Conservation (phyloP, 1,139 yeast genomes). For the Kluyveromyces sp. region DNA sequence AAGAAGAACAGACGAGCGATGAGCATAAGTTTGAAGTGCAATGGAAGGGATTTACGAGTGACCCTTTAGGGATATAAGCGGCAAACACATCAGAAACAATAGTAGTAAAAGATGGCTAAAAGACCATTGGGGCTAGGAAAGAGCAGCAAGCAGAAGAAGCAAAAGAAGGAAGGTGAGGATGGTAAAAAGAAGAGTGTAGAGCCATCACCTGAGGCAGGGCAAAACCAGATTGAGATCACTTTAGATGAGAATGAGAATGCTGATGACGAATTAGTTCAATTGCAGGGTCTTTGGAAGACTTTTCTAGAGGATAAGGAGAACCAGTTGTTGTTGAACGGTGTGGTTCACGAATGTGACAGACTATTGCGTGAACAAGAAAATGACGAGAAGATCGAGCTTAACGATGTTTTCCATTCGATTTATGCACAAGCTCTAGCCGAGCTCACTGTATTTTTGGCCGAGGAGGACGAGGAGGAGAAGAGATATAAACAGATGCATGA, state of each 20-base stretch:
- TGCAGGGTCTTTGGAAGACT: conserved; percentile 62
- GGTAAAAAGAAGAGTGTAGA: conserved; percentile 9
- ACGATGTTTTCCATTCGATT: conserved; percentile 59
- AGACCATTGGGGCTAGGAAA: conserved; percentile 81
- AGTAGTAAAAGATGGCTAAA: conserved; percentile 45
- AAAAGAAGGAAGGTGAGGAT: conserved; percentile 8
- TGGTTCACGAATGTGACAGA: conserved; percentile 87
- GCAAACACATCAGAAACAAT: neutral
- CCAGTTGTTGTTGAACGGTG: conserved; percentile 67
- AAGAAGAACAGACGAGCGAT: no score
- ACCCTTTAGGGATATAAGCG: no score
- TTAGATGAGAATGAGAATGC: conserved; percentile 63
- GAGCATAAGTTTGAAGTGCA: no score
- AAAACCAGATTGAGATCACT: conserved; percentile 45
- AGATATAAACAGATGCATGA: conserved; percentile 38
- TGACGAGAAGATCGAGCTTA: conserved; percentile 32
- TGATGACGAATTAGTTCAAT: conserved; percentile 69
- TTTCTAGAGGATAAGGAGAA: conserved; percentile 48
- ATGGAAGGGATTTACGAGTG: no score
- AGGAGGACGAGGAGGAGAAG: conserved; percentile 20
- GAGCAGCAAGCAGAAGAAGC: conserved; percentile 41
- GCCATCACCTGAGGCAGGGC: conserved; percentile 14
- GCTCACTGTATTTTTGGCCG: conserved; percentile 49
- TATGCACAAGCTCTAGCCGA: conserved; percentile 70
- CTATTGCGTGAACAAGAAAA: conserved; percentile 44